A percentile compares a stretch with the other conserved stretches of the same genome.
Evolutionary conservation across 1,284 basidiomycete species (phyloP).

Genomic region (Apiotrichum sp.): DNA sequence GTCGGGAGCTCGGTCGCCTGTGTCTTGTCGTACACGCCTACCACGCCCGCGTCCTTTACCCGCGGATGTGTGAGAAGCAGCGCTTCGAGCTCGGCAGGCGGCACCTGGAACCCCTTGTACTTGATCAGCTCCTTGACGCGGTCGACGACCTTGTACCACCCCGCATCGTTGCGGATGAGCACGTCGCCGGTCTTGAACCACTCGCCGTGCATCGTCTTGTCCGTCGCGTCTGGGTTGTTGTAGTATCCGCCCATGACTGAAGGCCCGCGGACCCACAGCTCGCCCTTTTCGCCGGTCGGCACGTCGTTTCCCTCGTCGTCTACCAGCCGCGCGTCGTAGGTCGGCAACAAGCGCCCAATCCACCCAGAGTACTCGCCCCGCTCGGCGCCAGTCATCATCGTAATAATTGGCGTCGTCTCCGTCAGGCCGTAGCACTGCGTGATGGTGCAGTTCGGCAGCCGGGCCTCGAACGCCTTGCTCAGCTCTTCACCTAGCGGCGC

Average conservation of each 20-base stretch:
- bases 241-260: constrained; percentile 68
- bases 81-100: constrained; percentile 75
- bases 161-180: constrained; percentile 58
- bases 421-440: constrained; percentile 48
- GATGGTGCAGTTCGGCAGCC: constrained; percentile 17
- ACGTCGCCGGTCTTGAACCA: constrained; percentile 86
- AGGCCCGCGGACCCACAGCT: constrained; percentile 72
- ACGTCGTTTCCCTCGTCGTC: constrained; percentile 42
- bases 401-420: constrained; percentile 48
- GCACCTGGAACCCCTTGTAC: constrained; percentile 59
- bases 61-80: constrained; percentile 65
- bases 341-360: constrained; percentile 68
- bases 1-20: constrained; percentile 72
- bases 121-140: constrained; percentile 74
- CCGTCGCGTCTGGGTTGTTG: constrained; percentile 62
- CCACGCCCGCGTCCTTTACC: constrained; percentile 63
- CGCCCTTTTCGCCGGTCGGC: constrained; percentile 60
- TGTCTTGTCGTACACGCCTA: constrained; percentile 58
- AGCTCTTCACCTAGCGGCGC: constrained; percentile 62
- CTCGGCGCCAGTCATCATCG: constrained; percentile 27
- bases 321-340: constrained; percentile 70
- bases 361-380: constrained; percentile 52
- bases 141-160: constrained; percentile 50
- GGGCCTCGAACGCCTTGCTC: constrained; percentile 26
- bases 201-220: constrained; percentile 54